Base-by-base conservation (phyloP, 306 rosid genomes). In the Arachis stenosperma region DNA sequence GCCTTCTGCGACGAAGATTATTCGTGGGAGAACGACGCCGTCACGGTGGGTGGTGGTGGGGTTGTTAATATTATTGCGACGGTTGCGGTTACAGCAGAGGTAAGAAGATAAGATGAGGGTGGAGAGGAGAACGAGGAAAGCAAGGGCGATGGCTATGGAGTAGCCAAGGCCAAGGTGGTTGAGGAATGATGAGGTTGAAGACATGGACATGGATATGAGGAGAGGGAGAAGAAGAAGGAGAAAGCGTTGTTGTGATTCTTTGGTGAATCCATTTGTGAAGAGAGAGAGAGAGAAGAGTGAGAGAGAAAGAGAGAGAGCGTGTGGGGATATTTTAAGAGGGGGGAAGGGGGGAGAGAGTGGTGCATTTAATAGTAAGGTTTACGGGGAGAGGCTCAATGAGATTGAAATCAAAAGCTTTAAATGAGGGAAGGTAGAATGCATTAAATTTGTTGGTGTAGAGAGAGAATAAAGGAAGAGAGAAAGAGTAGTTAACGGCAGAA, bases 131-230 rank as follows among this genome's bases (percentile, higher is more conserved):
- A 93, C 80, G 59, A 93, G 96, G 65, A 91, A 89, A 73, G 81
- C 92, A 7, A 93, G 89, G 73, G 94, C 88, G 66, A 93, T 85
- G 88, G 96, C 98, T 65, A 93, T 93, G 82, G 92, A 84, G 79
- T 93, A 93, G 87, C 97, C 98, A 27, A 93, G 86, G 77, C 98
- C 98, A 37, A 91, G 73, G 60, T 82, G 81, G 67, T 94, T n/a
- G 84, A 93, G 56, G 78, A 64, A 74, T 74, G 53, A 47, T 27
- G 54, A 3, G 13, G 65, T 9, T 4, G 43, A 7, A 29, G 64
- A 3, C 30, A 64, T 2, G 70, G 70, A 42, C 46, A 42, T 42
- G 46, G 46, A 9, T 6, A 3, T 7, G 70, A 40, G 7, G 81
- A 4, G 59, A 83, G 53, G 69, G 76, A 42, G 22, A 17, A 13